A percentile compares a stretch with the other conserved stretches of the same genome.
Conservation (phyloP, 1,284 basidiomycete genomes). For the Ganoderma sinense region DNA sequence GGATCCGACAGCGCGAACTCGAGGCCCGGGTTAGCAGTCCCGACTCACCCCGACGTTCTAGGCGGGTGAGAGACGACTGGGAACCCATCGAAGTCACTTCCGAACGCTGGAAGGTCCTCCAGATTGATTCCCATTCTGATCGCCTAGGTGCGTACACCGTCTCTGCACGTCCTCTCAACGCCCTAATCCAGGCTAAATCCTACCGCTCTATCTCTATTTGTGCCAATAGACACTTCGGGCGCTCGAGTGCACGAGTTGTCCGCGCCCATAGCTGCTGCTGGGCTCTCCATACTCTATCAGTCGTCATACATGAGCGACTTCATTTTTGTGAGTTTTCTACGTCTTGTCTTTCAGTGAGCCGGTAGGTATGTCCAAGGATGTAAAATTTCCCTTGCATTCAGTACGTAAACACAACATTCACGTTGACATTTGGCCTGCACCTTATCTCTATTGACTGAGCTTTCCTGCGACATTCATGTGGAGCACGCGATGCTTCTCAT, state of each 20-base stretch:
- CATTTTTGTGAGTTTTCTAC: slow-evolving; percentile 68
- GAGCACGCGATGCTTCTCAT: neutral
- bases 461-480: neutral
- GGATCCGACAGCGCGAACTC: slow-evolving; percentile 34
- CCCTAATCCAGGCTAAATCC: slow-evolving; percentile 5
- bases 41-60: slow-evolving; percentile 19
- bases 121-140: slow-evolving; percentile 78
- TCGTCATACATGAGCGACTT: slow-evolving; percentile 89
- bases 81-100: slow-evolving; percentile 73
- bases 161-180: neutral
- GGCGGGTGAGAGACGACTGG: slow-evolving; percentile 27
- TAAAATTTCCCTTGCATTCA: neutral
- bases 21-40: slow-evolving; percentile 10
- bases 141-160: slow-evolving; percentile 56
- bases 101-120: slow-evolving; percentile 78
- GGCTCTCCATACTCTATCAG: slow-evolving; percentile 86
- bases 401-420: neutral
- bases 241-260: slow-evolving; percentile 83
- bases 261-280: slow-evolving; percentile 78
- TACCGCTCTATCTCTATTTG: neutral
- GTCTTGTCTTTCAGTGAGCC: neutral
- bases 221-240: slow-evolving; percentile 65
- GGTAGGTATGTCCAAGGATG: neutral
- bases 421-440: neutral
- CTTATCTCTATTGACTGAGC: slow-evolving; percentile 5